Conservation (phyloP, 345 rosid species). For the Boechera divaricarpa region DNA sequence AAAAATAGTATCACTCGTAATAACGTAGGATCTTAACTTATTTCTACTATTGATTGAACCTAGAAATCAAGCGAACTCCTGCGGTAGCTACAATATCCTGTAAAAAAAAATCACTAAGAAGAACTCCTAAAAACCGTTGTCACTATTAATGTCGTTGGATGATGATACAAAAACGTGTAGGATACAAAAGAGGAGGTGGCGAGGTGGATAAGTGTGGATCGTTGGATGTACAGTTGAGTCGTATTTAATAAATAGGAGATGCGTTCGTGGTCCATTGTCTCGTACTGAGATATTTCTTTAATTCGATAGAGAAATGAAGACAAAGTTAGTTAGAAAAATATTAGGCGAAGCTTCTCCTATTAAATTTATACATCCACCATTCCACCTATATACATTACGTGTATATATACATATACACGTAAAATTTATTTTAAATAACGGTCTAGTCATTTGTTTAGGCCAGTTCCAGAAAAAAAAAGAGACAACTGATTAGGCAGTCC, state of each 20-base stretch:
- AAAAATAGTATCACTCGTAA: too few species aligned
- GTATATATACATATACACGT: neutral
- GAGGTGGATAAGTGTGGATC: conserved; percentile 18
- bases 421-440: too few species aligned
- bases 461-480: neutral
- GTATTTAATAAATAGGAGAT: conserved; percentile 23
- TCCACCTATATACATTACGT: conserved; percentile 14
- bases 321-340: conserved; percentile 38
- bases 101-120: neutral
- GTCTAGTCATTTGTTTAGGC: neutral
- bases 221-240: conserved; percentile 41
- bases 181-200: conserved; percentile 21
- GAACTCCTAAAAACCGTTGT: conserved; percentile 5
- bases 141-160: conserved; percentile 14
- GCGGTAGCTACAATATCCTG: conserved; percentile 18
- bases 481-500: conserved; percentile 7
- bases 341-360: conserved; percentile 16
- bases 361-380: conserved; percentile 16
- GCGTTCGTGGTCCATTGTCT: conserved; percentile 34
- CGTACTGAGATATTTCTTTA: conserved; percentile 36
- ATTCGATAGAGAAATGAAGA: conserved; percentile 36
- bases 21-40: neutral
- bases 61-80: conserved; percentile 7
- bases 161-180: conserved; percentile 29
- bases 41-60: conserved; percentile 27